A percentile compares a stretch with the other conserved stretches of the same genome.
These are phyloP conservation scores for Apiospora aurea DNA, from an alignment of 2,329 filamentous ascomycete genomes.

Conservation along the genomic window DNA sequence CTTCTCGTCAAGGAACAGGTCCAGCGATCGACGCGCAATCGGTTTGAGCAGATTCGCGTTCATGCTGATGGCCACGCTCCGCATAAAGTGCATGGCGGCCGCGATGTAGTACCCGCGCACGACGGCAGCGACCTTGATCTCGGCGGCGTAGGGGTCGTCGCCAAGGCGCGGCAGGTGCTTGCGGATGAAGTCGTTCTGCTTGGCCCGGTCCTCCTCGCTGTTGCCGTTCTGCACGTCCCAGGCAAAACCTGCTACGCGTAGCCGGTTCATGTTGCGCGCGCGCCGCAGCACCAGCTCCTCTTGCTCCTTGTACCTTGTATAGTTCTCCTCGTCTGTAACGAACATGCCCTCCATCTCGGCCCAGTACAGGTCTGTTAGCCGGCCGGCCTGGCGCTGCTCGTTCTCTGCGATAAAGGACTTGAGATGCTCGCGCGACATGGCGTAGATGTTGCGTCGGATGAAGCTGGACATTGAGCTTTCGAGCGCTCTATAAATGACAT, in stretches of 20 bases:
- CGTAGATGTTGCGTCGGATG: conserved; percentile 58
- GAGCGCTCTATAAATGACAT: conserved; percentile 55
- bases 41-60: conserved; percentile 40
- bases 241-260: conserved; percentile 48
- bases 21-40: conserved; percentile 35
- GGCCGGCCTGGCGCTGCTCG: conserved; percentile 43
- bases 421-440: conserved; percentile 52
- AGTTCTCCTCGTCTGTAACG: conserved; percentile 61
- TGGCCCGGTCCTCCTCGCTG: conserved; percentile 53
- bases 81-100: conserved; percentile 69
- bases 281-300: conserved; percentile 56
- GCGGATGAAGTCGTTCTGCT: conserved; percentile 52
- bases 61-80: conserved; percentile 50
- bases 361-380: conserved; percentile 54
- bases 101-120: conserved; percentile 74
- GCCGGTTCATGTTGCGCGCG: conserved; percentile 57
- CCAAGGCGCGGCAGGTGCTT: conserved; percentile 56
- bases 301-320: conserved; percentile 52
- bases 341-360: conserved; percentile 64
- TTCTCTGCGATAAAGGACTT: conserved; percentile 52
- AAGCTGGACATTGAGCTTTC: conserved; percentile 53
- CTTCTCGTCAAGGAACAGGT: conserved; percentile 37
- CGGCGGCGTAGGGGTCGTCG: conserved; percentile 63
- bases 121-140: conserved; percentile 68
- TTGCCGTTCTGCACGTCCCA: conserved; percentile 44